Evolutionary conservation across 2,329 filamentous ascomycete genomes (phyloP), one percentile per base, ranked within the genome.

Genomic region (Diaporthe sp.): DNA sequence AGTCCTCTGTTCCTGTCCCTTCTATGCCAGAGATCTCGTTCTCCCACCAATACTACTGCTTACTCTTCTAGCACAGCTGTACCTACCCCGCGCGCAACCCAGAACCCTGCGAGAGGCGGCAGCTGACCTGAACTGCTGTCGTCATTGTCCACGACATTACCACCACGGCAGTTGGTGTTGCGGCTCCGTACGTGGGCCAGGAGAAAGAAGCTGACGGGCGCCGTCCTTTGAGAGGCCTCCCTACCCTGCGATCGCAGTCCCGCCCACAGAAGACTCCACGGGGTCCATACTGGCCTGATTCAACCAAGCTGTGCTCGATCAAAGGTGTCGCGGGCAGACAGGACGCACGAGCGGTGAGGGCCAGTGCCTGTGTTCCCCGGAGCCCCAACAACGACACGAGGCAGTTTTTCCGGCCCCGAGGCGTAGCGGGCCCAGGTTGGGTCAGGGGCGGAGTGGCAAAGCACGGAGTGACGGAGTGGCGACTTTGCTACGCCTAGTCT

Each of bases 321-420:
- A 3, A 15, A 25, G 10, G 44, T 27, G 22, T 12, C 44, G 37
- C 27, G 30, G 44, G 44, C 30, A 51, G 30, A 50, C 22, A 25
- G n/a, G 22, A 66, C 22, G 32, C 19, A 50, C 30, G 63, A 25
- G 63, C 47, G 44, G 47, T 53, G 32, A 25, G n/a, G 8, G 8
- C 63, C 32, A 8, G 30, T 27, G 44, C 22, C 63, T 68, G n/a
- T 68, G 47, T 68, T 6, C 17, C n/a, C 19, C 27, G 27, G 17
- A 15, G 32, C 15, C n/a, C 44, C 17, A 27, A 61, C 3, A 63
- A 37, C n/a, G 44, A 39, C 12, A 39, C n/a, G 4, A 68, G 44
- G 63, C 61, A 35, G 30, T 27, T 35, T 68, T 68, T 68, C 30
- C 44, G 47, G 63, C 63, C 63, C 63, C 63, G 30, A 37, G 47